Conservation (phyloP, 2,329 filamentous ascomycete species). For the Aaosphaeria arxii region DNA sequence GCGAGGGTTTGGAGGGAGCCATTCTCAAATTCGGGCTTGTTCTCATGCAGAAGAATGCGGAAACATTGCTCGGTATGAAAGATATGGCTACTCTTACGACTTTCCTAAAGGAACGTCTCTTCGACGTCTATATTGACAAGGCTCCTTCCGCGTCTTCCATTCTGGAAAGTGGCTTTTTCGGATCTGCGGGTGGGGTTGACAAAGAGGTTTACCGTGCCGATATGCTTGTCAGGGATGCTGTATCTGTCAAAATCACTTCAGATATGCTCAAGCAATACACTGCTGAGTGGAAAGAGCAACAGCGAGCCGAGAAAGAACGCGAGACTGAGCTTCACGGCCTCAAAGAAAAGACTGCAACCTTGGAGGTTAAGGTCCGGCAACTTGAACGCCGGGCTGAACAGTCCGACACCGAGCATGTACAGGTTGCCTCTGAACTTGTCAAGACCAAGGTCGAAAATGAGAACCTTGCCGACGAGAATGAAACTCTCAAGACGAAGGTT, state of each 20-base stretch:
- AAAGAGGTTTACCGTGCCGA: constrained; percentile 96
- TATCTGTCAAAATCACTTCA: constrained; percentile 78
- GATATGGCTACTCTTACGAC: constrained; percentile 88
- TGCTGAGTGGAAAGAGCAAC: constrained; percentile 88
- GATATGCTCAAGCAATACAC: constrained; percentile 80
- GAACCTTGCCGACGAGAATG: constrained; percentile 83
- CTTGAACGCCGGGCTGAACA: constrained; percentile 86
- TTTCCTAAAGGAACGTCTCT: constrained; percentile 89
- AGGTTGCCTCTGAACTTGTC: constrained; percentile 86
- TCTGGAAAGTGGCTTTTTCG: constrained; percentile 95
- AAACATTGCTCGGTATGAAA: constrained; percentile 74
- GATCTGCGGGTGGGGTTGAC: constrained; percentile 82
- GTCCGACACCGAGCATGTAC: constrained; percentile 85
- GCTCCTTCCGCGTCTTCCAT: constrained; percentile 89
- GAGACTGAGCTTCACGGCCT: constrained; percentile 78
- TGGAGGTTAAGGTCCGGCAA: constrained; percentile 74
- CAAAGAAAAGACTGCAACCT: constrained; percentile 52
- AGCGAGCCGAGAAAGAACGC: constrained; percentile 74
- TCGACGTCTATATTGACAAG: constrained; percentile 96
- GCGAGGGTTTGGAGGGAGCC: constrained; percentile 81
- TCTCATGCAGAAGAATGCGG: constrained; percentile 91
- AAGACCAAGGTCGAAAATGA: constrained; percentile 92
- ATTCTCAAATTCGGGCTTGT: constrained; percentile 94
- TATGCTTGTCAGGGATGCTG: constrained; percentile 88
- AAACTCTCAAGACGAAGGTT: constrained; percentile 81